These are phyloP conservation scores for Picea abies DNA, from an alignment of 83 land plant genomes.

Conservation along the genomic window DNA sequence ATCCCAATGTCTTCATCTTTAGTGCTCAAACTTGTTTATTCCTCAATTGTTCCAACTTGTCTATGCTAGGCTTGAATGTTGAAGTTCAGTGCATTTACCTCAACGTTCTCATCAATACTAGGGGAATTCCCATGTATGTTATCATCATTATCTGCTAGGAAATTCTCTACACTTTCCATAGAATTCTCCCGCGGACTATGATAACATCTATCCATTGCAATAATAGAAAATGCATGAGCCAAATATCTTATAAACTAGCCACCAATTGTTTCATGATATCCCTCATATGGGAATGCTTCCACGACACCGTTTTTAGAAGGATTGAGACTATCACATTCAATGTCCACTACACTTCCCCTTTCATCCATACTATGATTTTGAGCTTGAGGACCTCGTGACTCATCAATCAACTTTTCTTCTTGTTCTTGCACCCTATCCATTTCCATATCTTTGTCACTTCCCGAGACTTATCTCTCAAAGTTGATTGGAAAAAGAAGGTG, in stretches of 20 bases:
- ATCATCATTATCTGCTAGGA: slow-evolving; percentile 58
- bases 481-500: no score
- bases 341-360: no score
- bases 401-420: no score
- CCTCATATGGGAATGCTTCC: slow-evolving; percentile 37
- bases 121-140: slow-evolving; percentile 66
- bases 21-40: slow-evolving; percentile 69
- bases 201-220: slow-evolving; percentile 85
- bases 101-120: slow-evolving; percentile 38
- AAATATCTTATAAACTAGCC: slow-evolving; percentile 47
- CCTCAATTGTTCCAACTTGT: slow-evolving; percentile 40
- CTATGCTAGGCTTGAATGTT: slow-evolving; percentile 87
- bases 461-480: no score
- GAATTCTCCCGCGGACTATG: slow-evolving; percentile 72
- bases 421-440: no score
- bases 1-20: slow-evolving; percentile 84
- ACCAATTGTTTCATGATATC: slow-evolving; percentile 30
- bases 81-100: slow-evolving; percentile 55
- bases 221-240: slow-evolving; percentile 78
- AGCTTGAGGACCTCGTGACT: no score
- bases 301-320: no score
- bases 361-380: no score
- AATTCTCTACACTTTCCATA: slow-evolving; percentile 96
- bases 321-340: no score
- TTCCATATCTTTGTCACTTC: no score